Conservation (phyloP, 495 filamentous ascomycete species). For the Aspergillus sclerotiicarbonarius region DNA sequence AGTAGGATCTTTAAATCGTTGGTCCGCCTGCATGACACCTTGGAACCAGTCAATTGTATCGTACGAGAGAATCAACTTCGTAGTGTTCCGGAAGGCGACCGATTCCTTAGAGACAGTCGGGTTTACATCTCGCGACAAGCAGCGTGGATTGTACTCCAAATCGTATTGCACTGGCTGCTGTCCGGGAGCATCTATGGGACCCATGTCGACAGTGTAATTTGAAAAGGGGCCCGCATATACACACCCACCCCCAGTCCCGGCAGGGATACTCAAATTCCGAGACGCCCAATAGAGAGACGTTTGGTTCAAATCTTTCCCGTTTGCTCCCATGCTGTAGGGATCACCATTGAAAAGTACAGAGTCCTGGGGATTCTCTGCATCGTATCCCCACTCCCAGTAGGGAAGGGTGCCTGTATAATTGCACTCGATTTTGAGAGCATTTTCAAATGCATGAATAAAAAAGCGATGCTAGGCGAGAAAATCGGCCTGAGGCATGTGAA, state of each 20-base stretch:
- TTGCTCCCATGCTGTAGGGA: slow-evolving; percentile 1
- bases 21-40: background rate
- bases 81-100: slow-evolving; percentile 1
- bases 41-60: slow-evolving; percentile 3
- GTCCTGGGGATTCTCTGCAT: background rate
- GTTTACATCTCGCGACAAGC: slow-evolving; percentile 1
- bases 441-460: slow-evolving; percentile 9
- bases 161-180: slow-evolving; percentile 1
- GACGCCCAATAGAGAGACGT: background rate
- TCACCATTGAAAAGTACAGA: slow-evolving; percentile 6
- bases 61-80: slow-evolving; percentile 1
- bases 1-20: background rate
- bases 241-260: slow-evolving; percentile 8
- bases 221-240: slow-evolving; percentile 7
- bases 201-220: slow-evolving; percentile 3
- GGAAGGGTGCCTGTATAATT: slow-evolving; percentile 8
- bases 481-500: background rate
- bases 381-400: slow-evolving; percentile 12
- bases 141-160: slow-evolving; percentile 2
- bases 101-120: background rate
- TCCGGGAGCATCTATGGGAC: background rate
- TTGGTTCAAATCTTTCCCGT: background rate
- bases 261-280: background rate
- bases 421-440: slow-evolving; percentile 1
- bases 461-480: slow-evolving; percentile 14